These are phyloP conservation scores for Raphanus sativus DNA, from an alignment of 345 rosid species.

Conservation along the genomic window DNA sequence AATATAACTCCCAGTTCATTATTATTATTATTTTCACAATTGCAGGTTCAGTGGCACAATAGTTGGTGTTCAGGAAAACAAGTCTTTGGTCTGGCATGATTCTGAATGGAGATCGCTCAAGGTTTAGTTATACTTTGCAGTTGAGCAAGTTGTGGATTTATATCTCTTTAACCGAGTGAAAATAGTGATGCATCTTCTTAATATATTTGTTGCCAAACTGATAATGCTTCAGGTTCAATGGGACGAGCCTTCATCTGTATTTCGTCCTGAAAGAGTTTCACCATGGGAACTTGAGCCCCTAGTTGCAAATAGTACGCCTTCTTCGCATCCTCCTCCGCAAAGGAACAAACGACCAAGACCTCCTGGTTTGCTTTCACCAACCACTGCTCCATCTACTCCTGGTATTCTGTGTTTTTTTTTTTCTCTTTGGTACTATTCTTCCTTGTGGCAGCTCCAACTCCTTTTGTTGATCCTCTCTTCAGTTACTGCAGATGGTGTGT, in stretches of 20 bases:
- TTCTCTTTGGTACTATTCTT: slow-evolving; percentile 14
- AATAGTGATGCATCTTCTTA: slow-evolving; percentile 12
- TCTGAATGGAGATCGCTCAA: slow-evolving; percentile 98
- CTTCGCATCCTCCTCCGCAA: slow-evolving; percentile 57
- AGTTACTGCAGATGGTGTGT: slow-evolving; percentile 54
- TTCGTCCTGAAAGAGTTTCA: slow-evolving; percentile 88
- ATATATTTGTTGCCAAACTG: slow-evolving; percentile 8
- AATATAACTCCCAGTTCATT: neutral
- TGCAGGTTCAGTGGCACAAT: slow-evolving; percentile 97
- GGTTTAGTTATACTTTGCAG: slow-evolving; percentile 47
- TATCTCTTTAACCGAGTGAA: neutral
- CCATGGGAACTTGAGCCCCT: slow-evolving; percentile 98
- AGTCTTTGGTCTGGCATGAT: slow-evolving; percentile 74
- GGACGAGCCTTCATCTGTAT: slow-evolving; percentile 88
- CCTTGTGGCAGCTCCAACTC: neutral
- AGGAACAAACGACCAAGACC: slow-evolving; percentile 85
- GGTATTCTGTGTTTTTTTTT: slow-evolving; percentile 47
- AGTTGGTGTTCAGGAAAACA: slow-evolving; percentile 80
- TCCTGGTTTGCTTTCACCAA: slow-evolving; percentile 62
- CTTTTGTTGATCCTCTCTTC: slow-evolving; percentile 25
- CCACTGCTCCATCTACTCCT: slow-evolving; percentile 53
- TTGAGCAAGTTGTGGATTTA: slow-evolving; percentile 12
- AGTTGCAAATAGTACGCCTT: slow-evolving; percentile 50
- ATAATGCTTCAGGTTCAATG: slow-evolving; percentile 66
- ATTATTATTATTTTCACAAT: neutral